Percentiles rank a stretch among this genome's conserved stretches.
Evolutionary conservation across 2,329 filamentous ascomycete genomes (phyloP).

Genomic region (Trichophyton schoenleinii): DNA sequence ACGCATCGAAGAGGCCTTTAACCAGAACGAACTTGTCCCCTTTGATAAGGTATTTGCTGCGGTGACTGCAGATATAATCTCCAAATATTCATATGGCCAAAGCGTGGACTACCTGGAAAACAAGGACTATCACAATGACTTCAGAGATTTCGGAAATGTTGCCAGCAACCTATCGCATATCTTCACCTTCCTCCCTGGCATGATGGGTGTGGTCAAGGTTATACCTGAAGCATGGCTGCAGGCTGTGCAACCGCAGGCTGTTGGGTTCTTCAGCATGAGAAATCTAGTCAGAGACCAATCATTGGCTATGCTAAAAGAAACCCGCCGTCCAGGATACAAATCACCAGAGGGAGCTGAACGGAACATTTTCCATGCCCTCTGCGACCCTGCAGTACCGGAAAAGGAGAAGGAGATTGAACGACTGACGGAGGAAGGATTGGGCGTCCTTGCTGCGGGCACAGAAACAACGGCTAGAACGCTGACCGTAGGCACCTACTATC

Average conservation of each 20-base stretch:
- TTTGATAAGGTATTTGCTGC: constrained; percentile 9
- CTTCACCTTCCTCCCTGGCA: neutral
- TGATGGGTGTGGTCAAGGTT: neutral
- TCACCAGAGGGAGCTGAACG: neutral
- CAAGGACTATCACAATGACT: neutral
- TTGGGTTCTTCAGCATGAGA: neutral
- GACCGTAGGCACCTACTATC: neutral
- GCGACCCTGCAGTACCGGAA: neutral
- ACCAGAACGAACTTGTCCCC: neutral
- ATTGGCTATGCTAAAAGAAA: neutral
- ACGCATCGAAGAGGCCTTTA: neutral
- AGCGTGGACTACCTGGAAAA: neutral
- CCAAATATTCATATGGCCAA: constrained; percentile 8
- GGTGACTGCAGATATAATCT: constrained; percentile 16
- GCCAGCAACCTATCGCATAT: neutral
- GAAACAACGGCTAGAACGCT: constrained; percentile 1
- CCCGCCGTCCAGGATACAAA: neutral
- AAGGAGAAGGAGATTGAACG: neutral
- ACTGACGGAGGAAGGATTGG: neutral
- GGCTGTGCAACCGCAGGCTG: neutral
- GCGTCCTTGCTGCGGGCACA: neutral
- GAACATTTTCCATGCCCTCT: neutral
- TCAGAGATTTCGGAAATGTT: neutral
- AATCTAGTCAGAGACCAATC: neutral
- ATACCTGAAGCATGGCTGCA: neutral